phyloP scores from a whole-genome alignment of 495 filamentous ascomycete species.

The Aspergillus ostianus region DNA sequence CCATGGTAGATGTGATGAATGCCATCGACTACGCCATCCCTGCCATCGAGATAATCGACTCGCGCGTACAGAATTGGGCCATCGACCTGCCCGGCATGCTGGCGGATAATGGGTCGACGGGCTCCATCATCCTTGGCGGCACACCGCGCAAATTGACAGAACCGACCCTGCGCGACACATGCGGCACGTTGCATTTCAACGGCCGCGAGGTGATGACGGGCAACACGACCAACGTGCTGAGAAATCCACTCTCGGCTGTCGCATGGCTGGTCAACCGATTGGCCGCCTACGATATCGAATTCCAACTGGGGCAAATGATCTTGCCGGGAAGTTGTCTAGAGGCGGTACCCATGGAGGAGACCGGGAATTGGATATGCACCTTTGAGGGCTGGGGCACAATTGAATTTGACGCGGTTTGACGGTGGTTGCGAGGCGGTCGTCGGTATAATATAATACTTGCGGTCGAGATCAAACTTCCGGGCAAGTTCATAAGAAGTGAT shows the following conservation, averaged over 20 bases:
- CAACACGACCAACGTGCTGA: slow-evolving; percentile 12
- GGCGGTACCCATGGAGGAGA: slow-evolving; percentile 19
- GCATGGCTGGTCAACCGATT: slow-evolving; percentile 23
- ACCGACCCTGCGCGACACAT: slow-evolving; percentile 19
- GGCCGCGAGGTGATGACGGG: slow-evolving; percentile 19
- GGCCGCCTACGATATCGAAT: slow-evolving; percentile 21
- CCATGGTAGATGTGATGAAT: slow-evolving; percentile 24
- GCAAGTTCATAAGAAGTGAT: no score
- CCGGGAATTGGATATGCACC: slow-evolving; percentile 17
- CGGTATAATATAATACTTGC: no score
- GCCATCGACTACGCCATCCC: slow-evolving; percentile 25
- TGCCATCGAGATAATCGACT: slow-evolving; percentile 26
- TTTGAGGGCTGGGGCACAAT: slow-evolving; percentile 23
- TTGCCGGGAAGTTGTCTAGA: slow-evolving; percentile 23
- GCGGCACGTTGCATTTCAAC: slow-evolving; percentile 19
- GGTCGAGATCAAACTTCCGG: no score
- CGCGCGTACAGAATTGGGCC: slow-evolving; percentile 23
- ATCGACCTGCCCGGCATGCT: slow-evolving; percentile 25
- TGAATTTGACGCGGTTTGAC: slow-evolving; percentile 23
- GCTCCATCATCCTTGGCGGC: slow-evolving; percentile 20
- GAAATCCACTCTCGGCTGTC: slow-evolving; percentile 20
- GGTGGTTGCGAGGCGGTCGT: no score
- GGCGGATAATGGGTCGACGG: slow-evolving; percentile 24
- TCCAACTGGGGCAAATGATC: slow-evolving; percentile 19
- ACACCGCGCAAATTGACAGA: slow-evolving; percentile 20